Percentiles rank a stretch among this genome's conserved stretches.
phyloP scores from a whole-genome alignment of 345 rosid genomes.

The Boechera stricta region DNA sequence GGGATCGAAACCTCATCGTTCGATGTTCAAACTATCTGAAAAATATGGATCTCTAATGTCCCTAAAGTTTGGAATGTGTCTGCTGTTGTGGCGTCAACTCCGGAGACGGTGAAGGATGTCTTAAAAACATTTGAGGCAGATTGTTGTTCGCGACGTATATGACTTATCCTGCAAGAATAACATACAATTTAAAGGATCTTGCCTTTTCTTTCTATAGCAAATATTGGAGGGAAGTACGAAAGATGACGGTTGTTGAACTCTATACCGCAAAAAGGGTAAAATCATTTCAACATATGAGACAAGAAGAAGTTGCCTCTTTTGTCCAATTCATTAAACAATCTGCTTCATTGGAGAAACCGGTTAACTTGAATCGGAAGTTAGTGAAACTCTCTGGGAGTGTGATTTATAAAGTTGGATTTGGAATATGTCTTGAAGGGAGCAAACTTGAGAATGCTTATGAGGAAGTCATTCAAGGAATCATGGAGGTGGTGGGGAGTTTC shows the following conservation, averaged over 20 bases:
- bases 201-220: constrained; percentile 43
- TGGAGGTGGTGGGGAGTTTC: constrained; percentile 37
- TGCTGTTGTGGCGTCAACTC: constrained; percentile 51
- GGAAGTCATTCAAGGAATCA: constrained; percentile 44
- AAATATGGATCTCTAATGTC: constrained; percentile 57
- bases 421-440: constrained; percentile 43
- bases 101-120: constrained; percentile 50
- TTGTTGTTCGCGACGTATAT: constrained; percentile 48
- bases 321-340: constrained; percentile 34
- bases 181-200: constrained; percentile 44
- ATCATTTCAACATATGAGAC: constrained; percentile 45
- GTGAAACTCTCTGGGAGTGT: constrained; percentile 41
- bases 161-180: constrained; percentile 36
- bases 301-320: constrained; percentile 44
- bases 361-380: constrained; percentile 42
- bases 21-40: constrained; percentile 44
- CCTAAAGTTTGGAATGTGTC: constrained; percentile 51
- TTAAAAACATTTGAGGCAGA: constrained; percentile 47
- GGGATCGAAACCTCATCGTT: constrained; percentile 48
- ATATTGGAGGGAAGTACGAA: constrained; percentile 50
- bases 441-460: constrained; percentile 39
- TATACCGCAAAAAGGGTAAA: constrained; percentile 50
- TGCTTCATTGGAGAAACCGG: constrained; percentile 31
- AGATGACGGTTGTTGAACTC: constrained; percentile 45
- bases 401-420: constrained; percentile 48